Evolutionary conservation across 164 flowering plant species (phyloP).

Genomic region (Santalum album): DNA sequence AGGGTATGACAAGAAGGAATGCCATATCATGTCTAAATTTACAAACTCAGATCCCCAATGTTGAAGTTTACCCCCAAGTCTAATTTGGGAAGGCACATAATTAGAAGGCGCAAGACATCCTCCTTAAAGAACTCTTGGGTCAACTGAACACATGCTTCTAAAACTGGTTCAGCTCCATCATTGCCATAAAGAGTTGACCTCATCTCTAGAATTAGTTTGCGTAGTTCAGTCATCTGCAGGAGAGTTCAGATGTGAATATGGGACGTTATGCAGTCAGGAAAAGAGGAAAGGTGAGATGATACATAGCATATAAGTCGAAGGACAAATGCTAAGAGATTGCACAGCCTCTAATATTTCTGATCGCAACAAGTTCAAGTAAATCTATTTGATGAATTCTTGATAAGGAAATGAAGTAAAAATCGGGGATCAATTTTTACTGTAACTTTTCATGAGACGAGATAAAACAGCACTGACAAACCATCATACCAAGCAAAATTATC

Average conservation of each 20-base stretch:
- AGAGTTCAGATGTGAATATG: neutral
- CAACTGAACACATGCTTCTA: slow-evolving; percentile 31
- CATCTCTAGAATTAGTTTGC: slow-evolving; percentile 20
- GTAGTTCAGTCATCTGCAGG: slow-evolving; percentile 18
- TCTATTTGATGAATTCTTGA: too few species aligned
- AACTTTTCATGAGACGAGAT: too few species aligned
- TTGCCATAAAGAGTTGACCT: slow-evolving; percentile 26
- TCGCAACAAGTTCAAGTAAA: too few species aligned
- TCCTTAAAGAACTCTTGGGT: slow-evolving; percentile 24
- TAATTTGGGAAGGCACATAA: slow-evolving; percentile 24
- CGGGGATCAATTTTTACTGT: too few species aligned
- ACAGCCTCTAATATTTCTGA: too few species aligned
- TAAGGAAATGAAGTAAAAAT: too few species aligned
- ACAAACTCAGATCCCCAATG: neutral
- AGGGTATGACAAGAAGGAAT: neutral
- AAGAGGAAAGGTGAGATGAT: neutral
- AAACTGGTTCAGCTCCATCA: slow-evolving; percentile 21
- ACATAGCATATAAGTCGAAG: neutral
- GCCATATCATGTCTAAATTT: neutral
- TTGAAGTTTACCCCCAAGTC: neutral
- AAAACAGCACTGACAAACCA: too few species aligned
- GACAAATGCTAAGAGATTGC: neutral
- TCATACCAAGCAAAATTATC: too few species aligned
- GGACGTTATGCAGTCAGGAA: neutral
- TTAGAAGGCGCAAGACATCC: slow-evolving; percentile 18